phyloP scores from a whole-genome alignment of 352 stramenopile genomes.

The Pythium monospermum region DNA sequence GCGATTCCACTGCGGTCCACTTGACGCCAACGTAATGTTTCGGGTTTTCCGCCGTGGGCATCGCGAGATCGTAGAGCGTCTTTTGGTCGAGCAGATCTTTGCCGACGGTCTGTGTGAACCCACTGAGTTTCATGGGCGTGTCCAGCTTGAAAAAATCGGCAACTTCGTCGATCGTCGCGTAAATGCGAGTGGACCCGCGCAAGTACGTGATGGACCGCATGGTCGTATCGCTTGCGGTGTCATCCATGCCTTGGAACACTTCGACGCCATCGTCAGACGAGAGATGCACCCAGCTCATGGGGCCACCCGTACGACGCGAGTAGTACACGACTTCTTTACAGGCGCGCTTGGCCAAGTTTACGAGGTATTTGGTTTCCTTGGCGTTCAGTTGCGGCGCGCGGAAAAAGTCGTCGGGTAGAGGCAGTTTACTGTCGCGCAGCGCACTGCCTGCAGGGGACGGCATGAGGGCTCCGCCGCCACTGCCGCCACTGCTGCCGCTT shows the following conservation, averaged over 20 bases:
- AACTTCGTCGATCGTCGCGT: slow-evolving; percentile 75
- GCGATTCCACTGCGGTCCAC: slow-evolving; percentile 76
- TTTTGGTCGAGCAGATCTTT: slow-evolving; percentile 80
- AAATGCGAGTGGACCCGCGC: slow-evolving; percentile 58
- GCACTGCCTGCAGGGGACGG: background rate
- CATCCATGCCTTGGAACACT: slow-evolving; percentile 69
- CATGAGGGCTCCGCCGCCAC: background rate
- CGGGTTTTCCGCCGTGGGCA: slow-evolving; percentile 61
- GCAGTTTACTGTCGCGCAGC: slow-evolving; percentile 30
- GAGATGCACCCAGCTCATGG: slow-evolving; percentile 77
- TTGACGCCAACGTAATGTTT: slow-evolving; percentile 83
- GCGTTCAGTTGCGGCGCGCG: slow-evolving; percentile 43
- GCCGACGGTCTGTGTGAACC: slow-evolving; percentile 64
- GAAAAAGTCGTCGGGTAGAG: slow-evolving; percentile 71
- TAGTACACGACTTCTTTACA: slow-evolving; percentile 87
- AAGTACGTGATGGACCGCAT: slow-evolving; percentile 58
- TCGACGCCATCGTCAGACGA: slow-evolving; percentile 66
- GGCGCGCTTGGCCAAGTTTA: slow-evolving; percentile 64
- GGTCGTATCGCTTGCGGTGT: slow-evolving; percentile 16
- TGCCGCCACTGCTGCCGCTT: slow-evolving; percentile 3
- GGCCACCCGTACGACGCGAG: slow-evolving; percentile 53
- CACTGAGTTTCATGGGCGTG: slow-evolving; percentile 59
- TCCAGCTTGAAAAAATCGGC: slow-evolving; percentile 79
- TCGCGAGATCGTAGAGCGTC: slow-evolving; percentile 61
- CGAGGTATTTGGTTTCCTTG: slow-evolving; percentile 64